Evolutionary conservation across 164 flowering plant species (phyloP).

Genomic region (Akebia trifoliata): DNA sequence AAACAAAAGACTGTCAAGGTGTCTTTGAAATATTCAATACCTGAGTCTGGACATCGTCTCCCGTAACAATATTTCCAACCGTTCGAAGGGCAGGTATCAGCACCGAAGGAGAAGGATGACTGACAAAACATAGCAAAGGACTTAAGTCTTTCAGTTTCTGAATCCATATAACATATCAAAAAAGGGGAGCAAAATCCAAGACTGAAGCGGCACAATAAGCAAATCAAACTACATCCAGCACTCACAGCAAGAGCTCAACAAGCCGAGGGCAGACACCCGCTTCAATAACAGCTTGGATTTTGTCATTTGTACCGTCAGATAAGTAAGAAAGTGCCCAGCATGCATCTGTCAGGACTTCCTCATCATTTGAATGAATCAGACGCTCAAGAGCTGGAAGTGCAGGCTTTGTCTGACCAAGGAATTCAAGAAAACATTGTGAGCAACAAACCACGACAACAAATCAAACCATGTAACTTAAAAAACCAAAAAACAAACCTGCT

Average conservation of each 20-base stretch:
- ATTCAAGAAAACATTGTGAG: not conserved
- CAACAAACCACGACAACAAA: not conserved
- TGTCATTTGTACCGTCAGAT: constrained; percentile 73
- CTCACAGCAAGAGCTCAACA: constrained; percentile 61
- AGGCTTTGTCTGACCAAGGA: constrained; percentile 48
- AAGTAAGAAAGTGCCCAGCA: constrained; percentile 77
- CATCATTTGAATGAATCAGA: constrained; percentile 73
- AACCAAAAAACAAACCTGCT: constrained; percentile 43
- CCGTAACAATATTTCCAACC: constrained; percentile 84
- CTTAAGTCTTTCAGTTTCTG: not conserved
- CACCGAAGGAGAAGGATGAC: constrained; percentile 73
- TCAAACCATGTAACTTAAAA: not conserved
- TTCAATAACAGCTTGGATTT: constrained; percentile 73
- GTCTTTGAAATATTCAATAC: no score
- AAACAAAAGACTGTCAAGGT: no score
- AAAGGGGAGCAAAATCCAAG: not conserved
- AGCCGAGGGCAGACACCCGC: constrained; percentile 65
- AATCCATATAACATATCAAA: not conserved
- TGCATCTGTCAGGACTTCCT: constrained; percentile 75
- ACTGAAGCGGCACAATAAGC: not conserved
- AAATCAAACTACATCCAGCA: not conserved
- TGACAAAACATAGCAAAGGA: constrained; percentile 12
- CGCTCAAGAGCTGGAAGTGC: constrained; percentile 69
- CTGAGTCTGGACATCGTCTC: constrained; percentile 85
- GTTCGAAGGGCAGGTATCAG: no score